These are phyloP conservation scores for Claviceps africana DNA, from an alignment of 2,329 filamentous ascomycete genomes.

Conservation along the genomic window DNA sequence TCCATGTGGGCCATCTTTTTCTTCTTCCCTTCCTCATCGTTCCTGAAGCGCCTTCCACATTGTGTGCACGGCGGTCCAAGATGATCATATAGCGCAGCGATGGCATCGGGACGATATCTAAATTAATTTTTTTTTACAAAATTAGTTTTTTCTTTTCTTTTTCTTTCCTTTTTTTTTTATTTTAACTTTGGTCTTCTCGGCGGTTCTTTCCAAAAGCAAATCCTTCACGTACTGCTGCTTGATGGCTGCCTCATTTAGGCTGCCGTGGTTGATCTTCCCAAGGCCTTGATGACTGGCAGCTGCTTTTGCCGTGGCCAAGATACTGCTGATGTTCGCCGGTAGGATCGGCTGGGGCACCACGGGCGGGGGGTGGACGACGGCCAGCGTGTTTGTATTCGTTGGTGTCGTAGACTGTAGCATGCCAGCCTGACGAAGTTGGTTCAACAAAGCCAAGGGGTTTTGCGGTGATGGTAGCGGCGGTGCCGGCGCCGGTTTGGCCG, in stretches of 20 bases:
- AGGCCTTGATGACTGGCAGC: conserved; percentile 12
- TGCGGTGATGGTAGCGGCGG: conserved; percentile 13
- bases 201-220: not conserved
- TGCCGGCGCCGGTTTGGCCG: conserved; percentile 10
- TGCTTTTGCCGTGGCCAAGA: conserved; percentile 20
- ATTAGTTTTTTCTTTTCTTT: conserved; percentile 7
- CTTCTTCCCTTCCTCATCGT: conserved; percentile 62
- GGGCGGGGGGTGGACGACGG: conserved; percentile 16
- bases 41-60: conserved; percentile 75
- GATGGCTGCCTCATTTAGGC: conserved; percentile 52
- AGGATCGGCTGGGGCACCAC: conserved; percentile 18
- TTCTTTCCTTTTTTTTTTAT: conserved; percentile 11
- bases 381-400: conserved; percentile 21
- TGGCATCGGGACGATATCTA: conserved; percentile 58
- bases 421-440: conserved; percentile 54
- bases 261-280: conserved; percentile 33
- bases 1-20: conserved; percentile 90
- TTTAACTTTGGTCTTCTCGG: not conserved
- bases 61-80: conserved; percentile 80
- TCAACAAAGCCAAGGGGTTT: conserved; percentile 47
- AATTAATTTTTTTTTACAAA: conserved; percentile 7
- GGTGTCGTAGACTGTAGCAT: conserved; percentile 38
- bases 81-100: conserved; percentile 63
- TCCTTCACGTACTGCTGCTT: conserved; percentile 49
- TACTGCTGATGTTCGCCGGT: conserved; percentile 22